Base-by-base conservation (phyloP, 129 eudicot species). In the Pittosporum tobira region DNA sequence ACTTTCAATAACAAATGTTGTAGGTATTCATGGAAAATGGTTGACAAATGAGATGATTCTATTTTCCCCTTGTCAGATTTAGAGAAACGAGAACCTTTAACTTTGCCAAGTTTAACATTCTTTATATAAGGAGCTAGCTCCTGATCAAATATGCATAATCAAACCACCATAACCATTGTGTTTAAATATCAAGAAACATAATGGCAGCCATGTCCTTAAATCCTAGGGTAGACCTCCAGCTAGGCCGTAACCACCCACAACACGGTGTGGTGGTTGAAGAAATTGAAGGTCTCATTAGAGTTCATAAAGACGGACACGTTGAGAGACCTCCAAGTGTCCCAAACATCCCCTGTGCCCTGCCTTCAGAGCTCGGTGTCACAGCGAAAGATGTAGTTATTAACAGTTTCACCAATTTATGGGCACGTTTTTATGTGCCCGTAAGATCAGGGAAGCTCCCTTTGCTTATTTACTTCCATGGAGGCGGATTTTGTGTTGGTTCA, bases 401-500 rank as follows among this genome's bases (percentile, higher is more conserved):
- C 66, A 73, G 57, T 43, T 58, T 51, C 37, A 71, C 69, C 15
- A 68, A 52, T 63, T 55, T 76, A 31, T 83, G 81, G 86, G 83
- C 74, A 2, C 78, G 91, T 1, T 21, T 83, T 22, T 83, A 83
- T 40, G 60, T 69, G 44, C 91, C 83, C 11, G 64, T 37, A 53
- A 61, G 56, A 38, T 8, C 16, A 52, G 49, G 70, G 16, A 77
- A 71, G 72, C 48, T 75, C 23, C 74, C 88, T 24, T 12, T 81
- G 70, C 45, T 81, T 7, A 66, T 81, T 38, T 81, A 81, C 75
- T 81, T 81, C 63, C 88, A 81, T 14, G 88, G 88, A 49, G 88
- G 88, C 0, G 84, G 88, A 42, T 81, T 77, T 74, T 81, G 84
- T 54, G 84, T 81, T 3, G 88, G 88, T 57, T 81, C 88, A 12